Conservation (phyloP, 169 alveolate species). For the Plasmodium billcollinsi region DNA sequence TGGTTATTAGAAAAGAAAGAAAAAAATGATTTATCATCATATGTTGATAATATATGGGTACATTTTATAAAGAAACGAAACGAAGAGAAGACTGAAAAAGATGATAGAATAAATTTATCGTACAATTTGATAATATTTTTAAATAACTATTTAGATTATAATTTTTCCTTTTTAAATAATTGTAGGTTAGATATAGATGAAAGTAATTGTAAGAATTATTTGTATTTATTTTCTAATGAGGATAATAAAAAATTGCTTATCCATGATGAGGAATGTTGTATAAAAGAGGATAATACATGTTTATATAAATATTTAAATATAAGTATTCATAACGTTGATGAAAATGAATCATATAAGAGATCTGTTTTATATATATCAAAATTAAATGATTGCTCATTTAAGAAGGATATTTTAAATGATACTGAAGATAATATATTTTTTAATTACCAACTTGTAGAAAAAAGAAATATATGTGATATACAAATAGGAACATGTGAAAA, state of each 20-base stretch:
- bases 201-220: slow-evolving; percentile 16
- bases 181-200: slow-evolving; percentile 4
- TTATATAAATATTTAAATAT: slow-evolving; percentile 18
- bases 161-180: slow-evolving; percentile 45
- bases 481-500: slow-evolving; percentile 9
- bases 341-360: background rate
- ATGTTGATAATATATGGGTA: slow-evolving; percentile 1
- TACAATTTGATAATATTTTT: slow-evolving; percentile 6
- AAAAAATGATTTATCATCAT: background rate
- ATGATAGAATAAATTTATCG: background rate
- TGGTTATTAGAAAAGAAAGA: slow-evolving; percentile 5
- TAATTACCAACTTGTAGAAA: background rate
- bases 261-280: background rate
- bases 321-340: slow-evolving; percentile 20
- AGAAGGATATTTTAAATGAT: background rate
- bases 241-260: background rate
- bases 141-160: slow-evolving; percentile 28
- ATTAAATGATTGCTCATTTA: background rate
- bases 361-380: background rate
- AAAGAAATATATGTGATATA: background rate
- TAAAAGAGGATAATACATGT: slow-evolving; percentile 1
- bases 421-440: background rate
- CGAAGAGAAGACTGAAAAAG: background rate
- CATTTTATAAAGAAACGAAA: background rate
- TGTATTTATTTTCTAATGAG: background rate